Evolutionary conservation across 2,329 filamentous ascomycete species (phyloP), one percentile per base, ranked within the genome.

Genomic region (Eurotiales sp.): DNA sequence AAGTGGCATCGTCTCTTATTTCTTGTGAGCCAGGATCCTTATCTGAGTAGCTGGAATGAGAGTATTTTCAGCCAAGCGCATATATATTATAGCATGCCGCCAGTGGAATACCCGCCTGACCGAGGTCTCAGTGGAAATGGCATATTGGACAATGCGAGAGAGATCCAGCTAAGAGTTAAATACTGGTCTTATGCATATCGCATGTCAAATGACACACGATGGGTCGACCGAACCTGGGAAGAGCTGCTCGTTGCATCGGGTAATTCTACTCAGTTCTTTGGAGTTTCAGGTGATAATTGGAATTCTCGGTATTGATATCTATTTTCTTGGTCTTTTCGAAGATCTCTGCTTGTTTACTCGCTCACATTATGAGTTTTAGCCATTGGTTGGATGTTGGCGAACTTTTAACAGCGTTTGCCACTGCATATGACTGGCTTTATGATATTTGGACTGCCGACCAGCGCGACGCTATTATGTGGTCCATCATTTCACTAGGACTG

Each of bases 371-470:
- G n/a, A n/a, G n/a, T 37, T 11, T 10, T 6, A 46, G 44, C 5
- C 32, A 46, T 22, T 46, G 44, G 44, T 12, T 46, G 11, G 44
- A 46, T 23, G 44, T 46, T 19, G 32, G 44, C 3, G 44, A 46
- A 36, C 25, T 39, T 36, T 12, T 37, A 15, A 36, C 32, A 12
- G 30, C 44, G 4, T 46, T 37, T 36, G 30, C 44, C 23, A 36
- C 25, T 27, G 44, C 44, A 36, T 46, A 46, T 39, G 44, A 46
- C 30, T 46, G 44, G 44, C 7, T 46, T 12, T 46, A 39, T 14
- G 21, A 46, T 25, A 17, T 17, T n/a, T 46, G 32, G 44, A 46
- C 44, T 23, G 12, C 19, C 37, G 21, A 46, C n/a, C 44, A 46
- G 21, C 19, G 30, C 5, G 19, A 46, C 3, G 14, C 44, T 8